Base-by-base conservation (phyloP, 345 rosid species). In the Linum usitatissimum region DNA sequence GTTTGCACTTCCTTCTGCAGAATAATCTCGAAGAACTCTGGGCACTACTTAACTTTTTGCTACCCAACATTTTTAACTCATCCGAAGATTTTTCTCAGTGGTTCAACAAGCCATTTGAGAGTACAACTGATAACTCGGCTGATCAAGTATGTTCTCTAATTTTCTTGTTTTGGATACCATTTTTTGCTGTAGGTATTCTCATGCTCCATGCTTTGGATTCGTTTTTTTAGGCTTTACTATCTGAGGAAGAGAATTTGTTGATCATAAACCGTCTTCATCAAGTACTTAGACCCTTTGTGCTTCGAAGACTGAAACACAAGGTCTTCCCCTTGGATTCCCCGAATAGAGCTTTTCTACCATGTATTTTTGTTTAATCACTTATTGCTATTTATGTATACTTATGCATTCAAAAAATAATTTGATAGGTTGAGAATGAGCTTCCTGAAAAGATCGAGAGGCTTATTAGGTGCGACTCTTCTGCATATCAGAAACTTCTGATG, bases 71-170 rank as follows among this genome's bases (percentile, higher is more conserved):
- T 73, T 90, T 90, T 72, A 90, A 87, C 74, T 85, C 97, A 42
- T 85, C 97, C 12, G 97, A 90, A 68, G 97, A 90, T 73, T 90
- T 90, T 73, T 87, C 95, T 75, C 97, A 90, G 67, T 90, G 97
- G 97, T 90, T 90, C 75, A 90, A 90, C 83, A 87, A 90, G 73
- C 95, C 97, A 65, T 87, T 90, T 78, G 77, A 87, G 83, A 74
- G 97, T 70, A 90, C 75, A 70, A 92, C 90, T 61, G 97, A 90
- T 77, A 84, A 54, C 80, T 84, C 95, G 71, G 79, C 87, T 10
- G 97, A 90, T 64, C 81, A 85, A 83, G 97, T 85, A 73, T 79
- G 84, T 61, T 36, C 54, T 60, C 68, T 18, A 34, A 67, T 42
- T 61, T 66, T 13, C 69, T 23, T n/a, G 19, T 12, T 38, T 10